A percentile compares a stretch with the other conserved stretches of the same genome.
phyloP scores from a whole-genome alignment of 1,284 basidiomycete genomes.

The Rhodotorula sp. region DNA sequence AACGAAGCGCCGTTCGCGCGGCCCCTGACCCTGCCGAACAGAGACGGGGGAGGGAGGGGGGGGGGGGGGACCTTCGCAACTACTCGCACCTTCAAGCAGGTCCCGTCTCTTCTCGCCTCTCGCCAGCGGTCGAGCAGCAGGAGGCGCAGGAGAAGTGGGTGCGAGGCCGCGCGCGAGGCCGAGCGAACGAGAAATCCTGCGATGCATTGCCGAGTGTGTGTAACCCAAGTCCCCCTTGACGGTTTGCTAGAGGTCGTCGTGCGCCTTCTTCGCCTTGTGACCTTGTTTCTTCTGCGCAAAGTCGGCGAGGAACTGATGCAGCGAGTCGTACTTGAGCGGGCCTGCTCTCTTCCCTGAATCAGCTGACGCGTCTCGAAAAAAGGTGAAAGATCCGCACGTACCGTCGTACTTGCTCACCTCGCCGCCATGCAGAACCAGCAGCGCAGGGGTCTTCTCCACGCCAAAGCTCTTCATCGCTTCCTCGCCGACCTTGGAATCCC shows the following conservation, averaged over 20 bases:
- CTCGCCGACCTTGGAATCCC: slow-evolving; percentile 32
- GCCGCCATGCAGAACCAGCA: slow-evolving; percentile 24
- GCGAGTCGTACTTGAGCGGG: slow-evolving; percentile 38
- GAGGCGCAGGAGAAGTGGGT: neutral
- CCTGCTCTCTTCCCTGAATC: slow-evolving; percentile 7
- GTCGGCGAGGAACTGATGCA: slow-evolving; percentile 27
- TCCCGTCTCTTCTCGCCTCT: neutral
- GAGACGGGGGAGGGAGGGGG: too few relatives aligned
- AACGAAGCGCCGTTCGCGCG: too few relatives aligned
- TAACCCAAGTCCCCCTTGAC: too few relatives aligned
- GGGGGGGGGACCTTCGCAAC: too few relatives aligned
- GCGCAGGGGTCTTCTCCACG: slow-evolving; percentile 32
- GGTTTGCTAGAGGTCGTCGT: slow-evolving; percentile 20
- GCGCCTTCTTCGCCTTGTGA: slow-evolving; percentile 8
- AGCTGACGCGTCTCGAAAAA: neutral
- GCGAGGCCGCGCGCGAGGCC: too few relatives aligned
- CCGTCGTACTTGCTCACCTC: slow-evolving; percentile 33
- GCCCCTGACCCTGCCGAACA: too few relatives aligned
- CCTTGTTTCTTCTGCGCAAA: slow-evolving; percentile 6
- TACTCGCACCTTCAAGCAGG: too few relatives aligned
- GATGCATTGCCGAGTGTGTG: neutral
- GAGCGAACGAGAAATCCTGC: neutral
- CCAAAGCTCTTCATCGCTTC: slow-evolving; percentile 32
- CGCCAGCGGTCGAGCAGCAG: neutral
- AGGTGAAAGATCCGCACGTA: neutral